Evolutionary conservation across 768 basidiomycete genomes (phyloP), one percentile per base, ranked within the genome.

Genomic region (Lactifluus echinatus): DNA sequence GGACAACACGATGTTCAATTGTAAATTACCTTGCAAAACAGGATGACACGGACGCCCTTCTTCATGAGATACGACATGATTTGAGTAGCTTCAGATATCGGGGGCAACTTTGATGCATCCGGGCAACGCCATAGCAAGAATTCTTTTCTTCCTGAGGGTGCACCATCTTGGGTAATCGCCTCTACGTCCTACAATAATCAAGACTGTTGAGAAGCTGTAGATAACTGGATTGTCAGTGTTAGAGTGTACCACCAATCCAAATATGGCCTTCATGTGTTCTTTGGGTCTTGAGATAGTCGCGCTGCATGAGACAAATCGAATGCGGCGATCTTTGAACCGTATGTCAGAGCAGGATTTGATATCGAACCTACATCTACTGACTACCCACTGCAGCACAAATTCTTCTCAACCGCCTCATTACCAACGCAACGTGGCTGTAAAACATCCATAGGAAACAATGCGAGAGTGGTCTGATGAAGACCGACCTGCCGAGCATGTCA

Each of bases 21-120:
- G 37, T 24, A 26, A 61, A 63, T 15, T 50, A 85, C 89, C 75
- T 89, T 87, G 75, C 90, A 93, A 67, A 94, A 95, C n/a, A 95
- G 70, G 58, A 95, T 93, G 4, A 85, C 83, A 31, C 89, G 75
- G 29, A 93, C 69, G 2, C 92, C 92, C 3, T 80, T 76, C 57
- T 84, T 84, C 87, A 95, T 90, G 50, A 94, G 71, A 67, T 81
- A 89, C 45, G 79, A 75, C 83, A 93, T 89, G 44, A 94, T 62
- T 2, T 71, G 67, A 2, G 81, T 84, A 2, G 89, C 86, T 65
- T 95, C 87, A 3, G 73, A 71, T 56, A 91, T 72, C 6, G 88
- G 85, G 23, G 84, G 67, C 28, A 73, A 69, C 4, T 77, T 80
- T 33, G 82, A 76, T 31, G 82, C 73, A 26, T 74, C 70, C 0